Base-by-base conservation (phyloP, 208 protist species). In the Crithidia sp. region DNA sequence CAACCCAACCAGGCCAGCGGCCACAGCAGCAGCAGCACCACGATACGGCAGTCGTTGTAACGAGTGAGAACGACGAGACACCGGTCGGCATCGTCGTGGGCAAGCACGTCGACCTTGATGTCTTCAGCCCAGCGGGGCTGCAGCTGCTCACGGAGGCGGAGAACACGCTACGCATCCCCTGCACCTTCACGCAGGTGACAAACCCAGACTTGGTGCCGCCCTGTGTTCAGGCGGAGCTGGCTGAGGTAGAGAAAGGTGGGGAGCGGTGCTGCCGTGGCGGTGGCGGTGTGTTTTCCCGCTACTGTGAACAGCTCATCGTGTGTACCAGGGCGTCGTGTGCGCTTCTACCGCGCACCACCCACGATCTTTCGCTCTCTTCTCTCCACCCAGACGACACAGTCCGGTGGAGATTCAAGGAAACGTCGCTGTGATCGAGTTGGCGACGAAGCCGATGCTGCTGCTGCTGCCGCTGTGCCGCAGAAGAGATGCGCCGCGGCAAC, bases 131-230 rank as follows among this genome's bases (percentile, higher is more conserved):
- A n/a, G 73, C 41, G 5, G 63, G 66, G n/a, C 36, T 79, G 55
- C 60, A 56, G 53, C 58, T 87, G 50, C 54, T 88, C 17, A 57
- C 49, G 3, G 73, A 84, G 59, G 83, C 79, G 17, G 77, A 85
- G 52, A 64, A 62, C 28, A 55, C 72, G 43, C 80, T 94, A 59
- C 82, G 85, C 17, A 67, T 85, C 13, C 70, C 70, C 7, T 95
- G 91, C 69, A 87, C 87, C 37, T 93, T 95, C 59, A 91, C 87
- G 14, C 82, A 86, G 54, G 86, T 85, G 16, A 55, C 87, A n/a
- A 85, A 93, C 59, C 91, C 86, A 2, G 71, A 71, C n/a, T 50
- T 85, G 14, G 78, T 89, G 13, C 82, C 88, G 17, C 71, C 16
- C 52, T 68, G 68, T 55, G 84, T 95, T 55, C 63, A 54, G 7